phyloP scores from a whole-genome alignment of 1,284 basidiomycete species.

The Bjerkandera adusta region DNA sequence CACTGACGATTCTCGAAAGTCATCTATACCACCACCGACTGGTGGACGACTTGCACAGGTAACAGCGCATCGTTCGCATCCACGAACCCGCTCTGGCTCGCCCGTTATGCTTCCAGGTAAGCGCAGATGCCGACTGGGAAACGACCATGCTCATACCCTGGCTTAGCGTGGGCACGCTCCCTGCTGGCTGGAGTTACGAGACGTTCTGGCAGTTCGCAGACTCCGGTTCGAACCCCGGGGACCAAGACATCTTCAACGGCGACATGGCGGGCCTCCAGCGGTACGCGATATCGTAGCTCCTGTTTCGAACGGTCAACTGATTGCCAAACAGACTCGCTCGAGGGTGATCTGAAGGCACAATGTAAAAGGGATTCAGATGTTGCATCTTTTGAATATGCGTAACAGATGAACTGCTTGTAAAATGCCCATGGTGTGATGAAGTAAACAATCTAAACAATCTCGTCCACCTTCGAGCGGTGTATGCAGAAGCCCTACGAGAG shows the following conservation, averaged over 20 bases:
- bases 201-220: constrained; percentile 69
- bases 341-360: neutral
- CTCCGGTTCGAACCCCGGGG: constrained; percentile 50
- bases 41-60: constrained; percentile 69
- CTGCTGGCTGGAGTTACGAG: constrained; percentile 55
- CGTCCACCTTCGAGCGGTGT: constrained; percentile 87
- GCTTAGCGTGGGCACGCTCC: constrained; percentile 43
- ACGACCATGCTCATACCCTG: neutral
- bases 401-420: constrained; percentile 2
- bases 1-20: constrained; percentile 27
- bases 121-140: neutral
- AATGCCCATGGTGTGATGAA: neutral
- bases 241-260: constrained; percentile 55
- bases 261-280: constrained; percentile 33
- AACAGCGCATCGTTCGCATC: constrained; percentile 48
- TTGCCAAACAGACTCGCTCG: neutral
- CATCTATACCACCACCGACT: constrained; percentile 64
- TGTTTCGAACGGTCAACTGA: neutral
- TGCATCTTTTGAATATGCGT: no score
- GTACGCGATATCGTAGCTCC: constrained; percentile 26
- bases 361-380: neutral
- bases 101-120: constrained; percentile 41
- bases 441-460: constrained; percentile 47
- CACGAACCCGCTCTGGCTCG: constrained; percentile 60
- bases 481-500: constrained; percentile 80